Evolutionary conservation across 1,284 basidiomycete species (phyloP).

Genomic region (Golubevia pallescens): DNA sequence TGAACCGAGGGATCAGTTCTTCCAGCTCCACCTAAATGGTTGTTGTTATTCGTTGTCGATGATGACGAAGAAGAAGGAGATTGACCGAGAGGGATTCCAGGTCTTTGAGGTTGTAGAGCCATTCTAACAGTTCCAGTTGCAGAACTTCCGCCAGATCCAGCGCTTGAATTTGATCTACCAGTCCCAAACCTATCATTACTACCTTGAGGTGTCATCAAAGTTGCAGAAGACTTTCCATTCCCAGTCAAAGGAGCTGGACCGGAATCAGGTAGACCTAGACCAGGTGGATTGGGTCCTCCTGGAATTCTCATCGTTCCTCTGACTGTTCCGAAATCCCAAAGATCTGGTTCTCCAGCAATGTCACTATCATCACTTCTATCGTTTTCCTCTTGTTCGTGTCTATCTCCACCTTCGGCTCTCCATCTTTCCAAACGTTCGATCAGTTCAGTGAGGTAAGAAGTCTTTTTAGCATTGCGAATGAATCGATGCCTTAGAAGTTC

Average conservation of each 20-base stretch:
- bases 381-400: constrained; percentile 39
- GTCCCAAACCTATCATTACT: background rate
- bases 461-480: constrained; percentile 53
- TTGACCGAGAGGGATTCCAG: constrained; percentile 1
- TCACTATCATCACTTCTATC: constrained; percentile 37
- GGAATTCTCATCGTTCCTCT: constrained; percentile 34
- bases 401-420: constrained; percentile 49
- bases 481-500: constrained; percentile 59
- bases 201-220: background rate
- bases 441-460: constrained; percentile 49
- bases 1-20: constrained; percentile 10
- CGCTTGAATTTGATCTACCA: background rate
- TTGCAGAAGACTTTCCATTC: background rate
- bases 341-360: constrained; percentile 38
- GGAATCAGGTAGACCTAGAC: background rate
- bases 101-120: background rate
- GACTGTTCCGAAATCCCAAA: constrained; percentile 55
- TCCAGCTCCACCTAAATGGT: background rate
- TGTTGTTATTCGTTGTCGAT: constrained; percentile 23
- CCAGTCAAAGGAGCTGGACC: background rate
- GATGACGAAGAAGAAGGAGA: constrained; percentile 27
- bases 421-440: constrained; percentile 55
- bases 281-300: background rate
- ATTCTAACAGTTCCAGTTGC: background rate
- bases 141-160: background rate